phyloP scores from a whole-genome alignment of 495 filamentous ascomycete genomes.

The Neurospora sp. region DNA sequence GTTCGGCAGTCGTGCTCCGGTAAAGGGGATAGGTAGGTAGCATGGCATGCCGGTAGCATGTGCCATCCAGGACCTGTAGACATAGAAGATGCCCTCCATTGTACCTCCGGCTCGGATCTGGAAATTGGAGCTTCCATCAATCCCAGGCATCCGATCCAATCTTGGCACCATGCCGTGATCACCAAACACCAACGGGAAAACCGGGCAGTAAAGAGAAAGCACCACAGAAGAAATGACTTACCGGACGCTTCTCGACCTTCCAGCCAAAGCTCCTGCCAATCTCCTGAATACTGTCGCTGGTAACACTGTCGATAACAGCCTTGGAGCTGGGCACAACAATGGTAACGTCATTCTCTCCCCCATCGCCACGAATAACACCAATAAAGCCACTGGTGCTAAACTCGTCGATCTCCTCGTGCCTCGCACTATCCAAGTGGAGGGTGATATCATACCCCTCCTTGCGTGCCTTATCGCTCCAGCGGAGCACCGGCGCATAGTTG shows the following conservation, averaged over 20 bases:
- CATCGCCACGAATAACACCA: slow-evolving; percentile 51
- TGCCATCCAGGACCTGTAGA: neutral
- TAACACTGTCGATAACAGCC: slow-evolving; percentile 76
- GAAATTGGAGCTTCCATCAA: neutral
- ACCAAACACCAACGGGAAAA: neutral
- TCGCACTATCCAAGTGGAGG: slow-evolving; percentile 74
- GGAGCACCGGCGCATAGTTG: slow-evolving; percentile 75
- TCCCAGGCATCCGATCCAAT: neutral
- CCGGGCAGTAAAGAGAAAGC: neutral
- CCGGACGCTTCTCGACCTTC: slow-evolving; percentile 51
- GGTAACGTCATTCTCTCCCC: slow-evolving; percentile 40
- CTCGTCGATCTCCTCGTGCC: slow-evolving; percentile 72
- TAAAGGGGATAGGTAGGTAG: neutral
- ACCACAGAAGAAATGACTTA: slow-evolving; percentile 17
- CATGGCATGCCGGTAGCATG: neutral
- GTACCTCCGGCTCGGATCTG: neutral
- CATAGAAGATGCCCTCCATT: neutral
- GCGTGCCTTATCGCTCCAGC: slow-evolving; percentile 66
- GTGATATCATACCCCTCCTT: slow-evolving; percentile 74
- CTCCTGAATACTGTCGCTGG: slow-evolving; percentile 56
- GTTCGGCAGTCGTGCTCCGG: neutral
- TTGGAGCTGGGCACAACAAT: slow-evolving; percentile 71
- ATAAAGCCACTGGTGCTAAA: slow-evolving; percentile 85
- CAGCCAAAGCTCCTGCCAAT: slow-evolving; percentile 59
- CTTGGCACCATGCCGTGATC: neutral